Evolutionary conservation across 2,329 filamentous ascomycete genomes (phyloP).

Genomic region (Aspergillus fumigatiaffinis): DNA sequence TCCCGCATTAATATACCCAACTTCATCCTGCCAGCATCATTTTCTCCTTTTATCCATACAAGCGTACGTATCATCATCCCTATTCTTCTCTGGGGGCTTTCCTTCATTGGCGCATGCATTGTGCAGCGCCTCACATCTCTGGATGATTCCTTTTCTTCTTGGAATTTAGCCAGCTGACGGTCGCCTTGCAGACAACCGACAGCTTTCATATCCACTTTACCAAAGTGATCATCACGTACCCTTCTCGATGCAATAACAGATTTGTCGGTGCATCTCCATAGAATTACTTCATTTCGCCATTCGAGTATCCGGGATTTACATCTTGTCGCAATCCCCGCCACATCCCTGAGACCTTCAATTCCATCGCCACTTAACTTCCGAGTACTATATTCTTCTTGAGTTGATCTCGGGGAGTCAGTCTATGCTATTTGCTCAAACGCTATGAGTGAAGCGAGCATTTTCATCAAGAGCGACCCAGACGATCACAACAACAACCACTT

Average conservation of each 20-base stretch:
- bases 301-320: not conserved
- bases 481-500: constrained; percentile 54
- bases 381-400: not conserved
- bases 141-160: not conserved
- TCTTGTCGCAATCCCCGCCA: not conserved
- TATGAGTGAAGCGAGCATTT: constrained; percentile 57
- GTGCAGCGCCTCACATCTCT: not conserved
- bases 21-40: not conserved
- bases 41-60: not conserved
- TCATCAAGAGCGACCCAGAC: constrained; percentile 66
- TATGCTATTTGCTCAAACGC: not conserved
- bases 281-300: not conserved
- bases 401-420: not conserved
- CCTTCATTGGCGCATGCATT: not conserved
- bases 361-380: not conserved
- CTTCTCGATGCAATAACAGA: not conserved
- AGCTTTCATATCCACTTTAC: not conserved
- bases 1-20: not conserved
- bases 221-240: not conserved
- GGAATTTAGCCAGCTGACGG: not conserved
- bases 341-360: not conserved
- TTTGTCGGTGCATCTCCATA: not conserved
- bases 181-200: not conserved
- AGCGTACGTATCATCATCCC: not conserved
- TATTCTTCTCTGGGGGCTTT: not conserved